These are phyloP conservation scores for Berberis thunbergii DNA, from an alignment of 164 flowering plant genomes.

Conservation along the genomic window DNA sequence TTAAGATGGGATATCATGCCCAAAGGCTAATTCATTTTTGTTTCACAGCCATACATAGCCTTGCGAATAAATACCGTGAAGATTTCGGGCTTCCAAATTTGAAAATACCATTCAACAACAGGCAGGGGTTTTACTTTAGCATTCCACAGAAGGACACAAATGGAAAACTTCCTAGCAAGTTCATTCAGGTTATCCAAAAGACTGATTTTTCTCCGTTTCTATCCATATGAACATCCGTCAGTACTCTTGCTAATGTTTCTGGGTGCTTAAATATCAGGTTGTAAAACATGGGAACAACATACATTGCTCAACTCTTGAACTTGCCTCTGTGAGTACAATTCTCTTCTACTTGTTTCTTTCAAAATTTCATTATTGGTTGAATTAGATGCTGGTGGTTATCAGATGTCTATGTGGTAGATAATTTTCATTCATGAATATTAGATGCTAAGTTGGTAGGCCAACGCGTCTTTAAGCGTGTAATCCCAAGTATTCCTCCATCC, in stretches of 20 bases:
- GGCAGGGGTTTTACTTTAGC: slow-evolving; percentile 91
- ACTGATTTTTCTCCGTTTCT: neutral
- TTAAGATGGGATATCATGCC: neutral
- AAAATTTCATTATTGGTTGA: neutral
- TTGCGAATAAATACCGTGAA: slow-evolving; percentile 87
- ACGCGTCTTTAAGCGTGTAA: no score
- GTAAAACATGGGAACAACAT: slow-evolving; percentile 89
- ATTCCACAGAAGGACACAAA: slow-evolving; percentile 82
- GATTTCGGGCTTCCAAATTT: slow-evolving; percentile 81
- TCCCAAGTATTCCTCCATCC: no score
- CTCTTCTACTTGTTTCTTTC: neutral
- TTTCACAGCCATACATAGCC: slow-evolving; percentile 81
- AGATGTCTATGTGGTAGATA: no score
- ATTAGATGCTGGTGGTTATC: no score
- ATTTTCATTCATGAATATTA: no score
- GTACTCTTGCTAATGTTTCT: no score
- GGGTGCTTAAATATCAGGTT: slow-evolving; percentile 35
- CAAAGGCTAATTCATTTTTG: slow-evolving; percentile 9
- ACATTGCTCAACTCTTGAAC: slow-evolving; percentile 88
- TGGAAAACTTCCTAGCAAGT: slow-evolving; percentile 84
- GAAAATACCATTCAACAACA: slow-evolving; percentile 88
- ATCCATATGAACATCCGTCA: neutral
- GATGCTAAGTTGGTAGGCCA: no score
- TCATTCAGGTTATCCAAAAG: slow-evolving; percentile 72
- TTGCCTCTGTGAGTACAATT: slow-evolving; percentile 77